Conservation (phyloP, 2,329 filamentous ascomycete species). For the Pseudogymnoascus sp. region DNA sequence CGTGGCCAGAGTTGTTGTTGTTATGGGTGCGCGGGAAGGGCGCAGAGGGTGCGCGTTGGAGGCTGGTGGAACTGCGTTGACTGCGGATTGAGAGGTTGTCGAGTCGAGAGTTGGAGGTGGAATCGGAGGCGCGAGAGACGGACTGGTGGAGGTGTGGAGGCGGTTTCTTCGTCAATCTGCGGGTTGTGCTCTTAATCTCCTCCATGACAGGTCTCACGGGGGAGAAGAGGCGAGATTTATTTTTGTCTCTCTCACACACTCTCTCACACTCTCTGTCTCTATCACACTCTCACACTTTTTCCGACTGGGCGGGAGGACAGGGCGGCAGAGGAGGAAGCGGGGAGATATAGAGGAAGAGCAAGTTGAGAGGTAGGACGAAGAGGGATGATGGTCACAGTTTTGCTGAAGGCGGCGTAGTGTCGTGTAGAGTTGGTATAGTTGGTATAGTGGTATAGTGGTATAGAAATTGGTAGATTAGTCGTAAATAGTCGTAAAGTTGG, state of each 20-base stretch:
- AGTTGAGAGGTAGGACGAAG: background rate
- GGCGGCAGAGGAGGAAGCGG: background rate
- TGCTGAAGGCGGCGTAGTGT: conserved; percentile 5
- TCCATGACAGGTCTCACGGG: conserved; percentile 24
- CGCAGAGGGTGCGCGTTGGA: conserved; percentile 56
- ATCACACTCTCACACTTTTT: background rate
- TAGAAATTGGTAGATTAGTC: background rate
- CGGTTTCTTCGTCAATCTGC: conserved; percentile 60
- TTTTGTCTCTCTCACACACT: background rate
- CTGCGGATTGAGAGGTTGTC: conserved; percentile 54
- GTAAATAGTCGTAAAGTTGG: conserved; percentile 10
- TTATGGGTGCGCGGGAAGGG: conserved; percentile 33
- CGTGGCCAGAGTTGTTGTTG: conserved; percentile 24
- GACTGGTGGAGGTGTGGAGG: conserved; percentile 32
- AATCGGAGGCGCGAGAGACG: conserved; percentile 45
- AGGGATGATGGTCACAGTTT: background rate
- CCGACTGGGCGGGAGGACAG: background rate
- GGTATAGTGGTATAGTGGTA: background rate
- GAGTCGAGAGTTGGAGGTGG: conserved; percentile 34
- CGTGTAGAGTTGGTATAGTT: background rate
- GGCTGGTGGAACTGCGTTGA: conserved; percentile 58
- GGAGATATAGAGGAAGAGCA: background rate
- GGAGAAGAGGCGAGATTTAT: conserved; percentile 1
- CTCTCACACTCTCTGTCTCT: background rate
- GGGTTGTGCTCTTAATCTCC: conserved; percentile 33